A percentile compares a stretch with the other conserved stretches of the same genome.
These are phyloP conservation scores for Cryoendolithus antarcticus DNA, from an alignment of 2,329 filamentous ascomycete species.

Conservation along the genomic window DNA sequence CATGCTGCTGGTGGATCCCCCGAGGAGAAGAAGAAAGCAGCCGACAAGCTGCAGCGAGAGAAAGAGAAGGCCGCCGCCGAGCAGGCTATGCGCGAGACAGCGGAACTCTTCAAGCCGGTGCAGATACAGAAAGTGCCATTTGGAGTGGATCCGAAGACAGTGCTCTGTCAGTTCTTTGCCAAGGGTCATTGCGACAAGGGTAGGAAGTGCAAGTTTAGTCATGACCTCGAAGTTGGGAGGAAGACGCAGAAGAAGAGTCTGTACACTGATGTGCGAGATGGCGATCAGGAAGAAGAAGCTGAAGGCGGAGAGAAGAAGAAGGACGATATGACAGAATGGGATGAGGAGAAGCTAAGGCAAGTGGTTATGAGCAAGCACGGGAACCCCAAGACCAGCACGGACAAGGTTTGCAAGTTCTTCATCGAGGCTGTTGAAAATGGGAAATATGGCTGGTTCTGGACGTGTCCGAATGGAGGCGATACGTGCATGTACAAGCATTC, in stretches of 20 bases:
- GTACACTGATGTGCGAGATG: constrained; percentile 70
- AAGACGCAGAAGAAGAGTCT: constrained; percentile 87
- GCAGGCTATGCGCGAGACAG: constrained; percentile 65
- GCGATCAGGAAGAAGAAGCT: constrained; percentile 54
- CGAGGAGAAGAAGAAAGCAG: constrained; percentile 72
- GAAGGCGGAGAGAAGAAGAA: constrained; percentile 58
- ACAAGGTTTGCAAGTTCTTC: constrained; percentile 99
- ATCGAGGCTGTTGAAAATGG: constrained; percentile 94
- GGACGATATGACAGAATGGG: constrained; percentile 93
- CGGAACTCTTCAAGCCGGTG: constrained; percentile 76
- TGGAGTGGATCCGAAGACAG: constrained; percentile 94
- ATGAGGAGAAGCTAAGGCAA: constrained; percentile 84
- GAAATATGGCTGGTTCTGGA: constrained; percentile 99
- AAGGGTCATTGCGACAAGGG: constrained; percentile 95
- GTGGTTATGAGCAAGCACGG: constrained; percentile 95
- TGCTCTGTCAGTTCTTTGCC: constrained; percentile 93
- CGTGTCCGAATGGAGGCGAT: constrained; percentile 89
- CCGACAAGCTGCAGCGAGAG: constrained; percentile 53
- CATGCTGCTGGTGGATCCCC: constrained; percentile 63
- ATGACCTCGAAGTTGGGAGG: constrained; percentile 77
- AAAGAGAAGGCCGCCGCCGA: constrained; percentile 88
- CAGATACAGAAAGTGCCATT: constrained; percentile 96
- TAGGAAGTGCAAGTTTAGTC: constrained; percentile 94
- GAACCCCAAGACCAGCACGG: constrained; percentile 86
- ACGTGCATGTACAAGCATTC: constrained; percentile 99